Percentiles rank a stretch among this genome's conserved stretches.
Evolutionary conservation across 2,329 filamentous ascomycete genomes (phyloP).

Genomic region (Pseudogymnoascus sp.): DNA sequence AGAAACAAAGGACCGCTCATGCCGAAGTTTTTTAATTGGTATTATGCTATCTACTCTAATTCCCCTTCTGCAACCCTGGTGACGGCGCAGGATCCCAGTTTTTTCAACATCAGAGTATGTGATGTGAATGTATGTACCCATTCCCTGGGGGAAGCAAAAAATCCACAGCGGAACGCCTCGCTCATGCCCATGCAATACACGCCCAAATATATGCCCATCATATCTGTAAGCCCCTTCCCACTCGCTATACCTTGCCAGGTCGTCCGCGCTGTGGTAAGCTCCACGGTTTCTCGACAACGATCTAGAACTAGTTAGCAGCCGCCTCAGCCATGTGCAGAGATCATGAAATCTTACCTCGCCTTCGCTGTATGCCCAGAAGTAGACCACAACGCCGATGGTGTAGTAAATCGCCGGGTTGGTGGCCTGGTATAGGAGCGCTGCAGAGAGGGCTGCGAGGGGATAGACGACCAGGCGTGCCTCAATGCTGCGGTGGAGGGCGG

Average conservation of each 20-base stretch:
- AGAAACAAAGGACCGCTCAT: neutral
- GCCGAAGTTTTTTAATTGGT: neutral
- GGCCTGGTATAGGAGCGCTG: slow-evolving; percentile 78
- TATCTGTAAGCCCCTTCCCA: neutral
- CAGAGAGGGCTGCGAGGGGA: slow-evolving; percentile 67
- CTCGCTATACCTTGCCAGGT: neutral
- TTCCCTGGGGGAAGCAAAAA: neutral
- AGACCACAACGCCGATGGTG: slow-evolving; percentile 72
- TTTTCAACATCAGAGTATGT: neutral
- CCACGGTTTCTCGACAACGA: neutral
- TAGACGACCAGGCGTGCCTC: slow-evolving; percentile 77
- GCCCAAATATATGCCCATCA: neutral
- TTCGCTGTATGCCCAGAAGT: slow-evolving; percentile 96
- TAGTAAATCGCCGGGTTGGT: slow-evolving; percentile 93
- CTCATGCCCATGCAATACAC: neutral
- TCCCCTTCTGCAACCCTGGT: neutral
- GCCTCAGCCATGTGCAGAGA: neutral
- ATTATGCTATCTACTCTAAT: slow-evolving; percentile 9
- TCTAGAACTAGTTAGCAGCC: neutral
- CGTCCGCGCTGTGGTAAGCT: neutral
- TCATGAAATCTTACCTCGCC: slow-evolving; percentile 63
- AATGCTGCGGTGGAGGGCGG: slow-evolving; percentile 74
- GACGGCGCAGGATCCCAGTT: neutral
- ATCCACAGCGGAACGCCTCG: neutral
- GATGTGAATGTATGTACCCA: slow-evolving; percentile 2